phyloP scores from a whole-genome alignment of 306 rosid species.

The Delonix regia region DNA sequence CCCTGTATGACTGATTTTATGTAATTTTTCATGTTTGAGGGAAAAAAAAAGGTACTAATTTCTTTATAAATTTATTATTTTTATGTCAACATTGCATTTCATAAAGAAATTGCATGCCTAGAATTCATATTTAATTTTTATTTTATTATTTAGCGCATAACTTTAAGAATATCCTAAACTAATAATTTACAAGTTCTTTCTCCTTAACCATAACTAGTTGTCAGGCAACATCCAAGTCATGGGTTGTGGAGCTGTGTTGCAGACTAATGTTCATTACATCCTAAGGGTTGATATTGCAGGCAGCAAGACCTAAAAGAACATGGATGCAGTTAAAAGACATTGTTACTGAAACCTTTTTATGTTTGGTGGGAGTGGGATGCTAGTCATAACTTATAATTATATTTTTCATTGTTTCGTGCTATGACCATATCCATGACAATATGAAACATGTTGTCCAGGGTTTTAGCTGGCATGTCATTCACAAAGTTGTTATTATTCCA shows the following conservation, averaged over 20 bases:
- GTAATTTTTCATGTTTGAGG: neutral
- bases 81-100: conserved; percentile 22
- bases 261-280: conserved; percentile 48
- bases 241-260: conserved; percentile 58
- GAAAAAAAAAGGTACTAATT: neutral
- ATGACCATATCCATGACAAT: conserved; percentile 5
- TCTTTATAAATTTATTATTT: conserved; percentile 7
- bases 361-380: conserved; percentile 16
- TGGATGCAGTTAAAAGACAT: conserved; percentile 37
- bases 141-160: neutral
- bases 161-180: conserved; percentile 2
- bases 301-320: conserved; percentile 42
- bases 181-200: conserved; percentile 35
- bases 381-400: neutral
- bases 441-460: conserved; percentile 21
- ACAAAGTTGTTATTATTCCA: neutral
- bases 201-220: conserved; percentile 62
- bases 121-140: conserved; percentile 15
- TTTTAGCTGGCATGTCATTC: neutral
- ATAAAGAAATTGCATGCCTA: conserved; percentile 11
- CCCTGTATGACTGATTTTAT: conserved; percentile 4
- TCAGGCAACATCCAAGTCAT: conserved; percentile 43
- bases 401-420: neutral
- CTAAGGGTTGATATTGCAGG: conserved; percentile 53
- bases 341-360: neutral